Percentiles rank a stretch among this genome's conserved stretches.
Conservation (phyloP, 805 yeast genomes). For the Danielia oregonensis region DNA sequence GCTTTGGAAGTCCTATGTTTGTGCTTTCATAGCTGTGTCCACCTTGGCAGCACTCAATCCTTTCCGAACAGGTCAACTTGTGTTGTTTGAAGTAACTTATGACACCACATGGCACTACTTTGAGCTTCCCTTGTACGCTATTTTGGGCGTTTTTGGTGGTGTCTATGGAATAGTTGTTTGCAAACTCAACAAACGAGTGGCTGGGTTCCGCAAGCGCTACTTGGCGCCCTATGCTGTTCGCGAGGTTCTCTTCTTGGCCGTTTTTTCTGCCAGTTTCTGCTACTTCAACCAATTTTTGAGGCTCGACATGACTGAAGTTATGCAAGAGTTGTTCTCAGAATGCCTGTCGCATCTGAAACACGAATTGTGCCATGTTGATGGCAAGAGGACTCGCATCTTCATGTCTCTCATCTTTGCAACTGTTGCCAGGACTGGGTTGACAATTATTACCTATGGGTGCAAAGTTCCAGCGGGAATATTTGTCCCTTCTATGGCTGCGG, state of each 20-base stretch:
- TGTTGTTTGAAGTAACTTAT: constrained; percentile 86
- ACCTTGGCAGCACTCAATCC: constrained; percentile 82
- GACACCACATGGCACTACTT: constrained; percentile 81
- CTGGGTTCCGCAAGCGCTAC: constrained; percentile 70
- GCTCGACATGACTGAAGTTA: constrained; percentile 92
- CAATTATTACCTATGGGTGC: constrained; percentile 84
- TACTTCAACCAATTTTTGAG: constrained; percentile 80
- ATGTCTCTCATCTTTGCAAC: constrained; percentile 68
- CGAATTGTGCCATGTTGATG: constrained; percentile 32
- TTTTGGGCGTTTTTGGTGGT: constrained; percentile 90
- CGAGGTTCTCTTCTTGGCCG: constrained; percentile 68
- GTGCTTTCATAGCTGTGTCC: constrained; percentile 83
- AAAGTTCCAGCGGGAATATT: constrained; percentile 97
- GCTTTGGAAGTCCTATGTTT: constrained; percentile 87
- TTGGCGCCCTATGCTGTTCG: constrained; percentile 55
- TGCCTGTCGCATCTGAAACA: constrained; percentile 52
- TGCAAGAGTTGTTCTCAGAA: constrained; percentile 86
- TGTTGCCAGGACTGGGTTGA: constrained; percentile 60
- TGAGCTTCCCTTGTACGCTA: constrained; percentile 75
- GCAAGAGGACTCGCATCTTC: constrained; percentile 34
- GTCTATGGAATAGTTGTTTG: constrained; percentile 77
- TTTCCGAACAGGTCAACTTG: constrained; percentile 91
- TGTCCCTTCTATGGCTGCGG: constrained; percentile 96
- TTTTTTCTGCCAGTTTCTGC: constrained; percentile 69
- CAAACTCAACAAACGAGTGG: constrained; percentile 70